Evolutionary conservation across 441 rosid genomes (phyloP).

Genomic region (Jatropha multifida): DNA sequence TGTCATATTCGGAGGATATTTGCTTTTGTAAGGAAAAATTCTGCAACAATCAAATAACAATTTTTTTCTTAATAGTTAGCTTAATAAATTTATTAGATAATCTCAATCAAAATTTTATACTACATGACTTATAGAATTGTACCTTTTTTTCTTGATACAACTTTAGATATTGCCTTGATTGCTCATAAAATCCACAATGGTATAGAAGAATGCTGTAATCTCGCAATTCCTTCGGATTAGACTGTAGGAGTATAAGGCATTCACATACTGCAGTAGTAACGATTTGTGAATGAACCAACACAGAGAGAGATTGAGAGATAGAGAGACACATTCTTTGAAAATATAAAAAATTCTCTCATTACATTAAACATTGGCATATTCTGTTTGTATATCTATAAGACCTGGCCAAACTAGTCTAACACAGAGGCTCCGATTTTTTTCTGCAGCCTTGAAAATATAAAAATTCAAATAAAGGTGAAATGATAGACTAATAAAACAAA

Average conservation of each 20-base stretch:
- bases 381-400: neutral
- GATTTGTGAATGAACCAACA: neutral
- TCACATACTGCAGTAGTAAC: conserved; percentile 50
- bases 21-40: conserved; percentile 19
- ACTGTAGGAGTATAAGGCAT: conserved; percentile 48
- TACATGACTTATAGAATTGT: neutral
- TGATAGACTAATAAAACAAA: neutral
- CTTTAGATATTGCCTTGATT: conserved; percentile 43
- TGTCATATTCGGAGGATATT: conserved; percentile 27
- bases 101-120: neutral
- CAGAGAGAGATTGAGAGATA: neutral
- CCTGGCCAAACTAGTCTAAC: neutral
- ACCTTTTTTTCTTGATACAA: conserved; percentile 50
- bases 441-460: neutral
- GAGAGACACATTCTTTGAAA: too few relatives aligned
- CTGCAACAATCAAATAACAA: conserved; percentile 21
- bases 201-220: conserved; percentile 66
- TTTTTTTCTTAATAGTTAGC: neutral
- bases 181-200: conserved; percentile 59
- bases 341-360: neutral
- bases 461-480: neutral
- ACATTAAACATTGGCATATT: neutral
- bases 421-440: neutral
- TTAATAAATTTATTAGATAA: conserved; percentile 3
- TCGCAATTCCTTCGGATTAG: conserved; percentile 53